These are phyloP conservation scores for Trichosporon ovoides DNA, from an alignment of 1,284 basidiomycete species.

Conservation along the genomic window DNA sequence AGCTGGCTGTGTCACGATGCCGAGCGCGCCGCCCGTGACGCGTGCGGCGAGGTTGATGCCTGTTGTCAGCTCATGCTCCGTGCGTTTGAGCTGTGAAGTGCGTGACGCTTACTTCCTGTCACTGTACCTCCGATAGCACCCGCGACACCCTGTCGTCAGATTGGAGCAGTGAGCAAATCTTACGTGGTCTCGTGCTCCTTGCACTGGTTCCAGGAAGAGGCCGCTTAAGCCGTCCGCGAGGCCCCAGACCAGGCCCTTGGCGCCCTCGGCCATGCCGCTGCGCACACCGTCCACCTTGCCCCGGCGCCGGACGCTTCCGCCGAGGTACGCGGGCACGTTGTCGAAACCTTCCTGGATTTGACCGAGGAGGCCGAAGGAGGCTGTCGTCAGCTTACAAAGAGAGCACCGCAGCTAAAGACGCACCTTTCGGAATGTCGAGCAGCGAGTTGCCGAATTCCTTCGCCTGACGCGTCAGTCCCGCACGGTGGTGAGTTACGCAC, in stretches of 20 bases:
- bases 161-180: background rate
- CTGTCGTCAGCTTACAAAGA: constrained; percentile 5
- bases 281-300: constrained; percentile 51
- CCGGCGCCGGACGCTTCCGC: constrained; percentile 49
- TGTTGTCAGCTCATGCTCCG: constrained; percentile 6
- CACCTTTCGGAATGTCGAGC: constrained; percentile 47
- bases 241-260: constrained; percentile 46
- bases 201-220: constrained; percentile 53
- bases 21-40: constrained; percentile 47
- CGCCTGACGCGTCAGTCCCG: constrained; percentile 16
- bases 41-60: constrained; percentile 52
- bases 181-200: constrained; percentile 53
- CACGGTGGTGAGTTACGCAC: constrained; percentile 33
- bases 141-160: constrained; percentile 6
- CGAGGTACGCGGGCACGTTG: constrained; percentile 52
- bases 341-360: constrained; percentile 53
- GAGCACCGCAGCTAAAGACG: background rate
- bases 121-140: constrained; percentile 14
- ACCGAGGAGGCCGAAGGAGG: constrained; percentile 48
- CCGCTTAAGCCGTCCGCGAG: constrained; percentile 57
- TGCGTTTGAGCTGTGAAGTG: no score
- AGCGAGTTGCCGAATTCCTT: constrained; percentile 53
- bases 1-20: constrained; percentile 16
- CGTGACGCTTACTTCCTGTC: constrained; percentile 29
- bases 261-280: constrained; percentile 54